These are phyloP conservation scores for Chlorella sp. DNA, from an alignment of 139 green algal genomes.

Conservation along the genomic window DNA sequence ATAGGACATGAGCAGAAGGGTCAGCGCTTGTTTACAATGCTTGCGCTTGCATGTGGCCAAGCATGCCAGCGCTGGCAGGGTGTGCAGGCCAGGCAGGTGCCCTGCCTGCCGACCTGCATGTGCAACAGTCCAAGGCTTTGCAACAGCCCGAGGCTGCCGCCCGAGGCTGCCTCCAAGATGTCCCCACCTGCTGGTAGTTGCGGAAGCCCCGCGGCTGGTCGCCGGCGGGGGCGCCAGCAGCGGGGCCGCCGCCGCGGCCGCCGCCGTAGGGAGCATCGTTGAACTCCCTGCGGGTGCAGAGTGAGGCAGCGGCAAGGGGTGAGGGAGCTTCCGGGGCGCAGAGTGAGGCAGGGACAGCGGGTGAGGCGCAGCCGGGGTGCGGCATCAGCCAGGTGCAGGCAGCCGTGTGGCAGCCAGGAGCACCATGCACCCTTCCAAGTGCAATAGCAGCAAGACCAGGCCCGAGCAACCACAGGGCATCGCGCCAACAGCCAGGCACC, in stretches of 20 bases:
- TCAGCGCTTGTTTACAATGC: no score
- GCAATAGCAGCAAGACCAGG: neutral
- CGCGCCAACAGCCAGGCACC: no score
- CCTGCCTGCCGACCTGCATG: no score
- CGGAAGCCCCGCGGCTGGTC: slow-evolving; percentile 34
- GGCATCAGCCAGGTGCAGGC: neutral
- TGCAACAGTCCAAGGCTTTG: no score
- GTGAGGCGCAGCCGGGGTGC: neutral
- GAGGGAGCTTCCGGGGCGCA: neutral
- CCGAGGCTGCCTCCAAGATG: no score
- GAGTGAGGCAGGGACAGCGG: no score
- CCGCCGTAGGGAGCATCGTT: slow-evolving; percentile 5
- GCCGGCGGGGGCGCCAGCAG: neutral
- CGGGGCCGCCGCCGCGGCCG: neutral
- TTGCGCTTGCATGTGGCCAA: no score
- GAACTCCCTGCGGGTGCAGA: slow-evolving; percentile 10
- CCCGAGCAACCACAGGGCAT: neutral
- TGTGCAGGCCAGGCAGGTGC: no score
- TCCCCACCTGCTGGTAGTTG: slow-evolving; percentile 9
- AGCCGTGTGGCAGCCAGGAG: neutral
- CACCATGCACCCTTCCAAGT: no score
- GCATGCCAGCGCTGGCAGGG: no score
- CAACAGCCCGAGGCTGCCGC: no score
- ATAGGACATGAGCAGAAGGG: no score
- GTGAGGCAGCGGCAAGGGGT: neutral